Evolutionary conservation across 805 yeast species (phyloP).

Genomic region (Jamesozyma spencerorum): DNA sequence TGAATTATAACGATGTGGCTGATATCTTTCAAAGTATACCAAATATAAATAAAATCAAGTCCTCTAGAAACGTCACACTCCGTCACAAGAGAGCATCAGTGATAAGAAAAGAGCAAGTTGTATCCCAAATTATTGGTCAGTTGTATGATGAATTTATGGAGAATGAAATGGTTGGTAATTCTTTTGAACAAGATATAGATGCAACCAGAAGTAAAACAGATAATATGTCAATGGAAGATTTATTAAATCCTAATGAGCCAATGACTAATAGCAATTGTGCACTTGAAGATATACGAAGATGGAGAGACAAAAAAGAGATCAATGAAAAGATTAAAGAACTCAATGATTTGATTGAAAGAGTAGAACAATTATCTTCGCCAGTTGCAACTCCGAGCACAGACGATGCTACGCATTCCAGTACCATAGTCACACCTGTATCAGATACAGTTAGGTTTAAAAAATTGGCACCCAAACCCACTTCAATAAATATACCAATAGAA

Average conservation of each 20-base stretch:
- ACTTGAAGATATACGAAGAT: constrained; percentile 1
- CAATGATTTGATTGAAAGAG: constrained; percentile 5
- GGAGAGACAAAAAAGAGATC: constrained; percentile 6
- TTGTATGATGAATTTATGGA: constrained; percentile 2
- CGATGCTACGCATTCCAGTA: neutral
- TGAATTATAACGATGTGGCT: constrained; percentile 1
- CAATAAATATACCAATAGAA: too few relatives aligned
- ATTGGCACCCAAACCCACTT: too few relatives aligned
- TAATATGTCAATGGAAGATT: neutral
- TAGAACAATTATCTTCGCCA: constrained; percentile 4
- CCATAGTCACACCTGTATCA: too few relatives aligned
- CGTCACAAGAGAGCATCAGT: neutral
- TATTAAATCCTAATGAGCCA: neutral
- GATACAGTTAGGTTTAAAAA: too few relatives aligned
- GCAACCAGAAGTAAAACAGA: neutral
- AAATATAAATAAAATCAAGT: too few relatives aligned
- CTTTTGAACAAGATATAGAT: neutral
- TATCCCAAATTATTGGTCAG: constrained; percentile 3
- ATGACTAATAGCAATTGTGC: neutral
- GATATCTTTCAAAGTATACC: neutral
- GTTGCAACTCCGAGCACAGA: constrained; percentile 4
- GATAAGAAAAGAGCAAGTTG: constrained; percentile 2
- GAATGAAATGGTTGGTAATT: neutral
- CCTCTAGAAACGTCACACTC: neutral
- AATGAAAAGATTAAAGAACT: constrained; percentile 8